These are phyloP conservation scores for Hibiscus trionum DNA, from an alignment of 345 rosid genomes.

Conservation along the genomic window DNA sequence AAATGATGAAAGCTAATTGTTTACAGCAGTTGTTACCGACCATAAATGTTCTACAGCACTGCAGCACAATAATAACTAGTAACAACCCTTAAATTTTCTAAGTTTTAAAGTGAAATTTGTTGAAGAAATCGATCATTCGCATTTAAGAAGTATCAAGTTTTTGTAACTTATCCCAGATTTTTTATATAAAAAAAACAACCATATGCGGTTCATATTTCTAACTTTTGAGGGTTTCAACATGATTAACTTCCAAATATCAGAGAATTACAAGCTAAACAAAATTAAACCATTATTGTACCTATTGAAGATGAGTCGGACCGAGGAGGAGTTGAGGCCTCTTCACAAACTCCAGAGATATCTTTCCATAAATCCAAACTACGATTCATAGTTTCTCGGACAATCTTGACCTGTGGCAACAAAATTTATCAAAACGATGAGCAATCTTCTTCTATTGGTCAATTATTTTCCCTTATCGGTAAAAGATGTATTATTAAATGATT, in stretches of 20 bases:
- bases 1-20: conserved; percentile 7
- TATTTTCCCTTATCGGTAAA: too few species aligned
- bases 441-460: not conserved
- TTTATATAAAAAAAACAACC: too few species aligned
- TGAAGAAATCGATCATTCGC: not conserved
- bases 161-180: too few species aligned
- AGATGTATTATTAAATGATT: not conserved
- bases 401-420: conserved; percentile 48
- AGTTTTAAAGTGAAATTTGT: not conserved
- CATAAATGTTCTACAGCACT: not conserved
- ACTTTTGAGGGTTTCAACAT: not conserved
- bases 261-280: conserved; percentile 12
- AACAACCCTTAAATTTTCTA: not conserved
- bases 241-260: not conserved
- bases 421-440: not conserved
- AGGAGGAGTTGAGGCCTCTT: conserved; percentile 33
- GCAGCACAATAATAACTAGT: not conserved
- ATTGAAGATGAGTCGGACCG: conserved; percentile 35
- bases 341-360: conserved; percentile 41
- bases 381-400: conserved; percentile 87
- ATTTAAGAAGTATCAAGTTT: not conserved
- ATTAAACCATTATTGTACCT: conserved; percentile 29
- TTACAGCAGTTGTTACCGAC: not conserved
- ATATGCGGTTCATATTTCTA: not conserved
- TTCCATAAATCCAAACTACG: conserved; percentile 69